Conservation (phyloP, 345 rosid genomes). For the Camelina laxa region DNA sequence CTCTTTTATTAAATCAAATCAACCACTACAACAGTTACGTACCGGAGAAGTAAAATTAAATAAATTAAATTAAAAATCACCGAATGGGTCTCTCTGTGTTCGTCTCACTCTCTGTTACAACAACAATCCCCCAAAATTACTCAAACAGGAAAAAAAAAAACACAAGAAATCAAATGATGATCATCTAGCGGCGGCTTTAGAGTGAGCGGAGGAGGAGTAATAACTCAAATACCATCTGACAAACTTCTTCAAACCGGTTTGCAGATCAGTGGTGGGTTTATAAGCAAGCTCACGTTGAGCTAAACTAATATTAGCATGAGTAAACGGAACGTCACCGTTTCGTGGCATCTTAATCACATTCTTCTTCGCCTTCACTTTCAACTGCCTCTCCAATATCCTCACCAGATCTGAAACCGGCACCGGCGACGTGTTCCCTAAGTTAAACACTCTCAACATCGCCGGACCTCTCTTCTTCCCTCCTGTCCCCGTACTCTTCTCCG, state of each 20-base stretch:
- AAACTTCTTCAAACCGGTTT: constrained; percentile 86
- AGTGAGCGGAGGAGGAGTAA: constrained; percentile 61
- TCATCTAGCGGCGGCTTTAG: constrained; percentile 59
- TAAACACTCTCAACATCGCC: constrained; percentile 86
- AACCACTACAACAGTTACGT: constrained; percentile 23
- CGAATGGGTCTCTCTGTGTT: constrained; percentile 4
- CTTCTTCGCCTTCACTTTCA: constrained; percentile 89
- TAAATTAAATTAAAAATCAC: constrained; percentile 16
- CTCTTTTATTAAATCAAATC: constrained; percentile 17
- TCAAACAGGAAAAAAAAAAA: background rate
- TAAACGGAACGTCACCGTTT: constrained; percentile 90
- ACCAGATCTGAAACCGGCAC: constrained; percentile 87
- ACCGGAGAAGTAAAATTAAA: constrained; percentile 14
- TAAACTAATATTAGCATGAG: constrained; percentile 90
- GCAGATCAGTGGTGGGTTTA: constrained; percentile 87
- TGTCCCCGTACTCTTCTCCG: constrained; percentile 90
- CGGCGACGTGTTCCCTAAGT: constrained; percentile 94
- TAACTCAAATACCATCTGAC: constrained; percentile 86
- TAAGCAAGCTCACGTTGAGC: constrained; percentile 83
- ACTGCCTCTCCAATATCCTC: constrained; percentile 73
- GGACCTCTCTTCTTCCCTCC: constrained; percentile 91
- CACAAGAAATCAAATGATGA: constrained; percentile 48
- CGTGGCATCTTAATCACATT: constrained; percentile 78
- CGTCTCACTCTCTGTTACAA: background rate
- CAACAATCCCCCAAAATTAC: constrained; percentile 23